Percentiles rank a stretch among this genome's conserved stretches.
Evolutionary conservation across 1,284 basidiomycete genomes (phyloP).

Genomic region (Papiliotrema fonsecae): DNA sequence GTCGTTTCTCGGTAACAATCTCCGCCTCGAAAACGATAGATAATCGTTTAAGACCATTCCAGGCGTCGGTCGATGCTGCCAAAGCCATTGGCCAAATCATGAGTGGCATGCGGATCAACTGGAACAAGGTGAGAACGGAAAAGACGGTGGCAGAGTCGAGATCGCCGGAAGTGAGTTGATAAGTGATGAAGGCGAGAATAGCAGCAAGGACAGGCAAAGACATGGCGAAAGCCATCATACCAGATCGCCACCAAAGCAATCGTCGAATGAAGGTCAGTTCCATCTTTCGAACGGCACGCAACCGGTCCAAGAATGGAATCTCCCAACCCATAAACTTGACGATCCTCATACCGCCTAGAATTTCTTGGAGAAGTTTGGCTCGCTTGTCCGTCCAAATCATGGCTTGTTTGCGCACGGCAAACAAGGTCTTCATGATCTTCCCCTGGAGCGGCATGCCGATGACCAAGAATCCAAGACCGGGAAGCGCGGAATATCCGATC

Average conservation of each 20-base stretch:
- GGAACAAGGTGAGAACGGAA: constrained; percentile 76
- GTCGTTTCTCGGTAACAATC: constrained; percentile 55
- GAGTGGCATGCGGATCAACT: constrained; percentile 46
- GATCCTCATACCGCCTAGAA: constrained; percentile 78
- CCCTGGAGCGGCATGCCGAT: constrained; percentile 63
- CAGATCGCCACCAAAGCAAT: constrained; percentile 56
- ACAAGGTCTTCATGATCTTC: constrained; percentile 67
- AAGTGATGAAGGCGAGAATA: constrained; percentile 79
- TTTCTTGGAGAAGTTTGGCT: constrained; percentile 53
- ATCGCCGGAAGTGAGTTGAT: constrained; percentile 63
- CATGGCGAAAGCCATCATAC: constrained; percentile 51
- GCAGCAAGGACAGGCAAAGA: constrained; percentile 70
- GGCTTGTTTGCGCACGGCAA: constrained; percentile 64
- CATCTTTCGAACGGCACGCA: constrained; percentile 63
- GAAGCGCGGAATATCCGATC: constrained; percentile 52
- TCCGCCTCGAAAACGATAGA: constrained; percentile 73
- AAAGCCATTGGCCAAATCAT: constrained; percentile 63
- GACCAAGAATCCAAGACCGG: constrained; percentile 63
- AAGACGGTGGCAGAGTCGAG: constrained; percentile 63
- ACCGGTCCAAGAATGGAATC: constrained; percentile 60
- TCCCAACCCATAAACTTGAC: constrained; percentile 68
- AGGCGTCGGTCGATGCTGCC: constrained; percentile 70
- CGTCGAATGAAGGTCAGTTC: constrained; percentile 76
- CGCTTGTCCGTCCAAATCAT: constrained; percentile 76
- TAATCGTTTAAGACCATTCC: constrained; percentile 66